phyloP scores from a whole-genome alignment of 1,284 basidiomycete genomes.

The Moesziomyces antarcticus region DNA sequence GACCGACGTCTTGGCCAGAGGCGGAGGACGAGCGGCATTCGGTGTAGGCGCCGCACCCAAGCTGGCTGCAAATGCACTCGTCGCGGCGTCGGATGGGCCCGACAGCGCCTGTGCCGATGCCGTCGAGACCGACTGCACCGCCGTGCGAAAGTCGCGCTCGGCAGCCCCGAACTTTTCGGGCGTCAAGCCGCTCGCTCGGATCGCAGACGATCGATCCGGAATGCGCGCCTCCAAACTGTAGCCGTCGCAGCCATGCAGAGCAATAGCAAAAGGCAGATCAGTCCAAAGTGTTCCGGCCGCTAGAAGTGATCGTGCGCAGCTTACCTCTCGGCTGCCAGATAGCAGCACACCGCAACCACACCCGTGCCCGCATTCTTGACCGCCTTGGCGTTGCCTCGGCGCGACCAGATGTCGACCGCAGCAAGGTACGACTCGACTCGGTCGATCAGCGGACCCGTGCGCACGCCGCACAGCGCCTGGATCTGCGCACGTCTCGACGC shows the following conservation, averaged over 20 bases:
- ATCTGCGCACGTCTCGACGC: slow-evolving; percentile 44
- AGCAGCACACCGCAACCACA: slow-evolving; percentile 46
- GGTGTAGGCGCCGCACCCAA: slow-evolving; percentile 8
- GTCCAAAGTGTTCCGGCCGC: neutral
- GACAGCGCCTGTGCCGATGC: slow-evolving; percentile 27
- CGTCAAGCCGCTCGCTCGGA: slow-evolving; percentile 35
- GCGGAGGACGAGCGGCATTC: slow-evolving; percentile 8
- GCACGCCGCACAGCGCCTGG: slow-evolving; percentile 38
- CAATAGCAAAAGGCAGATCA: neutral
- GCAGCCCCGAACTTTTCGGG: slow-evolving; percentile 41
- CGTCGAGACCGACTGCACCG: slow-evolving; percentile 31
- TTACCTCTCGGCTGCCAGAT: slow-evolving; percentile 45
- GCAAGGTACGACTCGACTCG: slow-evolving; percentile 49
- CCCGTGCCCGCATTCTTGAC: slow-evolving; percentile 48
- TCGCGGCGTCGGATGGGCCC: slow-evolving; percentile 27
- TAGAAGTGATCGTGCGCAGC: neutral
- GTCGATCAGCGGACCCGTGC: slow-evolving; percentile 41
- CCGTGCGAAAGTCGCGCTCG: slow-evolving; percentile 40
- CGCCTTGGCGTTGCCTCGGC: slow-evolving; percentile 44
- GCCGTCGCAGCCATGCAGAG: no score
- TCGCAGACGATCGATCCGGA: slow-evolving; percentile 28
- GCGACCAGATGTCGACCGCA: slow-evolving; percentile 48
- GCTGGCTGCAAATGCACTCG: slow-evolving; percentile 24
- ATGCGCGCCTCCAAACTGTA: slow-evolving; percentile 29
- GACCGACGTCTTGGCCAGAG: slow-evolving; percentile 7